Evolutionary conservation across 352 stramenopile genomes (phyloP).

Genomic region (Pelagophyceae sp.): DNA sequence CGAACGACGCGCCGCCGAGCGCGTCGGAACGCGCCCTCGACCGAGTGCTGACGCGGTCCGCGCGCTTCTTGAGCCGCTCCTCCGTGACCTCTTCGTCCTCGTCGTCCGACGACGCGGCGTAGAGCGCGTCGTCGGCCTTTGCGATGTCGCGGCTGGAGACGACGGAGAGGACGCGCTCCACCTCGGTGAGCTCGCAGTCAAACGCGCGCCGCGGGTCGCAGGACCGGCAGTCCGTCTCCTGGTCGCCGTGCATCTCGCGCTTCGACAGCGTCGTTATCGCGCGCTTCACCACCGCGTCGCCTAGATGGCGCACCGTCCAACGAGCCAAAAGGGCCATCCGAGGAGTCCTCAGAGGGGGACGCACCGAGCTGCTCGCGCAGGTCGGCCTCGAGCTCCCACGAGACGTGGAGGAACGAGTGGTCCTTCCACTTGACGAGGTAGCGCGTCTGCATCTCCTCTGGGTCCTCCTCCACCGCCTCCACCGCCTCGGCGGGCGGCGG

Average conservation of each 20-base stretch:
- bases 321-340: neutral
- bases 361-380: conserved; percentile 70
- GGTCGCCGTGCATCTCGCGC: neutral
- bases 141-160: neutral
- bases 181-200: neutral
- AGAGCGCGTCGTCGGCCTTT: neutral
- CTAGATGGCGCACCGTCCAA: no score
- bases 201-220: neutral
- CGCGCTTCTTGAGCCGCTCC: neutral
- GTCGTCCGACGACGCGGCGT: neutral
- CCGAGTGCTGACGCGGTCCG: neutral
- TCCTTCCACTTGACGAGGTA: conserved; percentile 96
- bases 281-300: neutral
- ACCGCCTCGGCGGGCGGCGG: conserved; percentile 44
- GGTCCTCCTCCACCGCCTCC: conserved; percentile 50
- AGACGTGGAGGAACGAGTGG: conserved; percentile 91
- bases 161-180: conserved; percentile 8
- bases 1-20: neutral
- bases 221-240: neutral
- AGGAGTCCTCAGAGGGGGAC: neutral
- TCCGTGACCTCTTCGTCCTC: neutral
- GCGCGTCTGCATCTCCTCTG: conserved; percentile 41
- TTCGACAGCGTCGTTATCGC: neutral
- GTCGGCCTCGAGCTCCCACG: conserved; percentile 87
- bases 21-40: neutral